phyloP scores from a whole-genome alignment of 371 early-diverging fungal genomes.

The Conidiobolus incongruus region DNA sequence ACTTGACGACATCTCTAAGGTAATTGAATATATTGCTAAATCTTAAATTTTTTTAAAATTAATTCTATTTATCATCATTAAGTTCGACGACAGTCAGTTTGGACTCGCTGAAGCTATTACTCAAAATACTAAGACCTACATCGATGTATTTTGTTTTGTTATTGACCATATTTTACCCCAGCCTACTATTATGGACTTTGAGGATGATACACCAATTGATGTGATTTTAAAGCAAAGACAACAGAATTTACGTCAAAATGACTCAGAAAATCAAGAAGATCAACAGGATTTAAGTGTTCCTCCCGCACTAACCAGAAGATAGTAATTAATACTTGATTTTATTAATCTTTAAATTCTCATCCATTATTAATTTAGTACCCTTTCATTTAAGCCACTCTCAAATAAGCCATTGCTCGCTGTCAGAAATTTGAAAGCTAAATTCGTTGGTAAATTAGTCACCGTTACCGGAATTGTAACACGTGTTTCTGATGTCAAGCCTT shows the following conservation, averaged over 20 bases:
- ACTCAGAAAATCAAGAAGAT: no score
- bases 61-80: background rate
- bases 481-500: slow-evolving; percentile 91
- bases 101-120: slow-evolving; percentile 23
- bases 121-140: slow-evolving; percentile 65
- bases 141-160: slow-evolving; percentile 46
- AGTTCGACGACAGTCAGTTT: slow-evolving; percentile 4
- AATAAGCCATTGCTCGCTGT: slow-evolving; percentile 45
- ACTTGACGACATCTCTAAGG: slow-evolving; percentile 29
- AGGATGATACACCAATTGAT: slow-evolving; percentile 68
- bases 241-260: no score
- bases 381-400: slow-evolving; percentile 61
- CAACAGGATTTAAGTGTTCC: slow-evolving; percentile 36
- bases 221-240: slow-evolving; percentile 73
- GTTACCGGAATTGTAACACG: slow-evolving; percentile 94
- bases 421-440: slow-evolving; percentile 60
- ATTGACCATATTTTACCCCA: slow-evolving; percentile 54
- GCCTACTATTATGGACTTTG: slow-evolving; percentile 28
- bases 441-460: slow-evolving; percentile 75
- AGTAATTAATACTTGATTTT: slow-evolving; percentile 21
- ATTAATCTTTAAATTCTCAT: background rate
- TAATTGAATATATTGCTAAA: slow-evolving; percentile 8
- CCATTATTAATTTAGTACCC: slow-evolving; percentile 21
- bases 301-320: slow-evolving; percentile 59
- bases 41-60: background rate